Conservation (phyloP, 116 monocot genomes). For the Cymodocea nodosa region DNA sequence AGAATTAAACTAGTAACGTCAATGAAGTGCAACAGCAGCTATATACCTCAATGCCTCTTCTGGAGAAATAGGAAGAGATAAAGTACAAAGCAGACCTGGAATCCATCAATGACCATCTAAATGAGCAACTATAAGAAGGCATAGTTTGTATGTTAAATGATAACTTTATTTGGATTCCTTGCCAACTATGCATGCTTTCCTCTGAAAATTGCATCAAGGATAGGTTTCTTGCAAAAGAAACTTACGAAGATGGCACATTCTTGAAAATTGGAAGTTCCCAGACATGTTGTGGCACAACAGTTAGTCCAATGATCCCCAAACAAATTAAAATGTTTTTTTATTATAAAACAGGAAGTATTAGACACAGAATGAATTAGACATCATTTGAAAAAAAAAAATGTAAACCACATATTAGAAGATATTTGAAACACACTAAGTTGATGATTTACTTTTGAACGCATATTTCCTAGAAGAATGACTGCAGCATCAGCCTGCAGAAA, state of each 20-base stretch:
- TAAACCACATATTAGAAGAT: not conserved
- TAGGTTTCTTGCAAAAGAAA: too few species aligned
- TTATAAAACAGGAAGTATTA: not conserved
- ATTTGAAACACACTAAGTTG: not conserved
- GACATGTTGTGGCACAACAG: constrained; percentile 56
- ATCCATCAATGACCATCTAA: too few species aligned
- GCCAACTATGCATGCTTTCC: too few species aligned
- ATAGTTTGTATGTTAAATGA: too few species aligned
- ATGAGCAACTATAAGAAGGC: not conserved
- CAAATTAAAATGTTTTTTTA: constrained; percentile 1
- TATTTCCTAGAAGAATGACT: constrained; percentile 49
- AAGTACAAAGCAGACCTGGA: constrained; percentile 68
- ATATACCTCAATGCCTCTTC: constrained; percentile 56
- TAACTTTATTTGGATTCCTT: too few species aligned
- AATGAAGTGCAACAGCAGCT: not conserved
- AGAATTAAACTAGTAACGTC: too few species aligned
- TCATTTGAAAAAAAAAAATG: not conserved
- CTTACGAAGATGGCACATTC: constrained; percentile 53
- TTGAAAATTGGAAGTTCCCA: constrained; percentile 85
- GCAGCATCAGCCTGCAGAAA: constrained; percentile 59
- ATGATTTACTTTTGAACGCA: constrained; percentile 37
- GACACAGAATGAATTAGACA: not conserved
- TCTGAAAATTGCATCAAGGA: too few species aligned
- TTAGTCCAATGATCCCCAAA: constrained; percentile 38
- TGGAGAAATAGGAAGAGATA: constrained; percentile 75